Base-by-base conservation (phyloP, 73 alveolate species). In the Chromera velia region DNA sequence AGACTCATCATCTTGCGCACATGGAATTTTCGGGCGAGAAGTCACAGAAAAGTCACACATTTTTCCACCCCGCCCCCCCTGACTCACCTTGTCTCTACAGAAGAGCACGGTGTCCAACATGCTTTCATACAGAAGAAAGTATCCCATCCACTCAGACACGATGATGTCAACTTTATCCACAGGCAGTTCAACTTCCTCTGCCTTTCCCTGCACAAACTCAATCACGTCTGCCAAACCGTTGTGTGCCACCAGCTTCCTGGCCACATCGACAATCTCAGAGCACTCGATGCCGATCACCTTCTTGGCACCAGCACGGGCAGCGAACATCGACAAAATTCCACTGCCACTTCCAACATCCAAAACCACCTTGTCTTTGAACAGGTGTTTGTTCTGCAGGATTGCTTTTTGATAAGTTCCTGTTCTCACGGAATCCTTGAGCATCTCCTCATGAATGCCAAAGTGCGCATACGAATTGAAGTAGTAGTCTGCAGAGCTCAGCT, bases 321-420 rank as follows among this genome's bases (percentile, higher is more conserved):
- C 99, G 87, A 95, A 95, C 77, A 94, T 90, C 32, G 94, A 75
- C 67, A 95, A 86, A 62, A 95, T 94, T 18, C 98, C 99, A 19
- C 98, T 95, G 30, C 99, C 99, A 72, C 98, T 91, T 34, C 99
- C 99, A 9, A 95, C 89, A 86, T 95, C 99, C 6, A 95, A 90
- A 29, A 95, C 99, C 31, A 92, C 87, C 89, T 95, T 95, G 68
- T 86, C 95, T 82, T 90, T 88, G 83, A 95, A 92, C 34, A 86
- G 82, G 45, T 91, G 88, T 31, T 84, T 83, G 85, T 95, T 95
- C 30, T 84, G 74, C 85, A 86, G 64, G 40, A 95, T 94, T 19
- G 99, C 98, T 68, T 87, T 92, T 79, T 86, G 87, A 82, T 95
- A 95, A 9, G 97, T 74, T n/a, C 87, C 88, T 27, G 98, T 95